Percentiles rank a stretch among this genome's conserved stretches.
Conservation (phyloP, 495 filamentous ascomycete species). For the Oidiodendron maius region DNA sequence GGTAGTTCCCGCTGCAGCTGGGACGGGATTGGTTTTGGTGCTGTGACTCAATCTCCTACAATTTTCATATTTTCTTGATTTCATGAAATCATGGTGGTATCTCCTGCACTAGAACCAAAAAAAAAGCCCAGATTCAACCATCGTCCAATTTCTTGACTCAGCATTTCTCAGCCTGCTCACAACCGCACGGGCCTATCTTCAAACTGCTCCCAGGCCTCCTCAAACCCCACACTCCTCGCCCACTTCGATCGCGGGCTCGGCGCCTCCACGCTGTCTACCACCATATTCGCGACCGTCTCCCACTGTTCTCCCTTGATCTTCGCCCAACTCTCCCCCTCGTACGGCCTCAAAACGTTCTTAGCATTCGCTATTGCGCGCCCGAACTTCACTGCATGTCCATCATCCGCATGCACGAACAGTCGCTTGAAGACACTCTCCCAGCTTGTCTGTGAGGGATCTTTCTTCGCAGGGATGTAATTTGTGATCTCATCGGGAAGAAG, state of each 20-base stretch:
- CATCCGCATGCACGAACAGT: conserved; percentile 52
- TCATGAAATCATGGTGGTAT: no score
- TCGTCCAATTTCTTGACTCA: no score
- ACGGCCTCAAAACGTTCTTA: conserved; percentile 38
- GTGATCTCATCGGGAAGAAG: conserved; percentile 47
- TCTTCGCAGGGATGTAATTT: conserved; percentile 31
- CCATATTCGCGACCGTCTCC: conserved; percentile 62
- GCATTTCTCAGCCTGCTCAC: no score
- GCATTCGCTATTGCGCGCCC: conserved; percentile 59
- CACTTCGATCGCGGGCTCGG: conserved; percentile 40
- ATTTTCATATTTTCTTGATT: no score
- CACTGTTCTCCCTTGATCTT: conserved; percentile 63
- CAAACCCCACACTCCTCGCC: conserved; percentile 51
- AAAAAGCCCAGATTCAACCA: no score
- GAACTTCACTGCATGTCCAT: conserved; percentile 75
- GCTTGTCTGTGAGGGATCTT: conserved; percentile 5
- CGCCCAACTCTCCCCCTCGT: conserved; percentile 39
- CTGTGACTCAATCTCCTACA: no score
- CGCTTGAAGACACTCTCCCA: conserved; percentile 45
- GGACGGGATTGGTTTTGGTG: no score
- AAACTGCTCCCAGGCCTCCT: conserved; percentile 48
- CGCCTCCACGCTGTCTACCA: conserved; percentile 48
- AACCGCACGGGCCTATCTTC: no score
- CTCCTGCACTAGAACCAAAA: no score
- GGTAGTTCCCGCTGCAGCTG: no score